phyloP scores from a whole-genome alignment of 345 rosid species.

The Brassica carinata region DNA sequence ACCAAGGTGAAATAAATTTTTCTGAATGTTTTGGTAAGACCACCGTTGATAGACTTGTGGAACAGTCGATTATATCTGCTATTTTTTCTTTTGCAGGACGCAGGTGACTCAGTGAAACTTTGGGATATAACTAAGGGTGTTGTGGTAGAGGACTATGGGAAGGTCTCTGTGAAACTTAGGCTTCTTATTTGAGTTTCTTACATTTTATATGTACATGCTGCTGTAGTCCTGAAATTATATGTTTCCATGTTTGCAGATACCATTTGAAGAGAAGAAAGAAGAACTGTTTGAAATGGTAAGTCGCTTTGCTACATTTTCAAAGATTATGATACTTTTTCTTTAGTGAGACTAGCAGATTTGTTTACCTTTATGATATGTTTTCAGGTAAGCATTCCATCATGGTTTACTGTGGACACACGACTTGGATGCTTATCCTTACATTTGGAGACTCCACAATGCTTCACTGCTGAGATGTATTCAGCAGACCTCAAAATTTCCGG shows the following conservation, averaged over 20 bases:
- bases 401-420: slow-evolving; percentile 94
- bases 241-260: slow-evolving; percentile 50
- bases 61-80: slow-evolving; percentile 27
- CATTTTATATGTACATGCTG: background rate
- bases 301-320: background rate
- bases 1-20: slow-evolving; percentile 64
- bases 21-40: slow-evolving; percentile 15
- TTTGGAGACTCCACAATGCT: slow-evolving; percentile 93
- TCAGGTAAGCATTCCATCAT: slow-evolving; percentile 98
- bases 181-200: slow-evolving; percentile 12
- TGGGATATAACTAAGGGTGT: slow-evolving; percentile 1
- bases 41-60: background rate
- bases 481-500: slow-evolving; percentile 87
- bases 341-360: slow-evolving; percentile 8
- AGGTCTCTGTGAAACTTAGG: slow-evolving; percentile 31
- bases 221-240: background rate
- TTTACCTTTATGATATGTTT: slow-evolving; percentile 12
- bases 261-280: slow-evolving; percentile 93
- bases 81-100: slow-evolving; percentile 58
- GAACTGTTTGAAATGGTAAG: slow-evolving; percentile 93
- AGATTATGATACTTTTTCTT: slow-evolving; percentile 9
- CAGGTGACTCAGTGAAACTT: slow-evolving; percentile 79
- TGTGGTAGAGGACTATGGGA: slow-evolving; percentile 1
- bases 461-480: slow-evolving; percentile 98
- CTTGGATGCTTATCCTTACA: slow-evolving; percentile 94